Conservation (phyloP, 2,329 filamentous ascomycete genomes). For the Scopulariopsis brevicaulis region DNA sequence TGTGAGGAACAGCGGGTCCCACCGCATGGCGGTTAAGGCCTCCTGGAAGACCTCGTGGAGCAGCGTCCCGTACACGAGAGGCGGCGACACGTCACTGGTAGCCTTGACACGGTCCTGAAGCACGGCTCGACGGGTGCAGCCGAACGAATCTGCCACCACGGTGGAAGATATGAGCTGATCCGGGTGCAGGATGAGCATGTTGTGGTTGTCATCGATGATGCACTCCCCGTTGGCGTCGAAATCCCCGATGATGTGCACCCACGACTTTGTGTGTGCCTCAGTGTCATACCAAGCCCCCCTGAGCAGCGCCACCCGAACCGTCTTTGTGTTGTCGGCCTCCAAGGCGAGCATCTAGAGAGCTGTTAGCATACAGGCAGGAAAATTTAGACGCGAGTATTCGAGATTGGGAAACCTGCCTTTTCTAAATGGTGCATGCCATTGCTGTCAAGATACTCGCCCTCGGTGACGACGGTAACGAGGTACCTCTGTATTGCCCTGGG, state of each 20-base stretch:
- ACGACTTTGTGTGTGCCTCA: conserved; percentile 60
- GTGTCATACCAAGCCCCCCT: conserved; percentile 83
- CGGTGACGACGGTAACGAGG: conserved; percentile 62
- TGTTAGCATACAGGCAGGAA: conserved; percentile 5
- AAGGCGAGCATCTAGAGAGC: conserved; percentile 65
- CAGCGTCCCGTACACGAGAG: conserved; percentile 85
- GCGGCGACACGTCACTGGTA: conserved; percentile 65
- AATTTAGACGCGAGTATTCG: not conserved
- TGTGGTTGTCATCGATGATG: conserved; percentile 68
- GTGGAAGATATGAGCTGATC: conserved; percentile 94
- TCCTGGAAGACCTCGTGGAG: conserved; percentile 94
- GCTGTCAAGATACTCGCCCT: conserved; percentile 55
- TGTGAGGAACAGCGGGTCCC: conserved; percentile 59
- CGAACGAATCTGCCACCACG: conserved; percentile 92
- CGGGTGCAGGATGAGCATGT: conserved; percentile 84
- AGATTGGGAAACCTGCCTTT: conserved; percentile 46
- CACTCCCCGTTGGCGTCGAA: conserved; percentile 64
- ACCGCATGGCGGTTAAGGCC: conserved; percentile 71
- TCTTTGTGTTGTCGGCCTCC: conserved; percentile 61
- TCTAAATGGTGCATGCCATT: conserved; percentile 50
- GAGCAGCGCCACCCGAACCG: conserved; percentile 58
- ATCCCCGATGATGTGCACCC: conserved; percentile 75
- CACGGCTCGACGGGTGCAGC: conserved; percentile 80
- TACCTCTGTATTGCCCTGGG: conserved; percentile 77
- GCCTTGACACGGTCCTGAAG: conserved; percentile 92